These are phyloP conservation scores for Leccinum griseonigrum DNA, from an alignment of 1,284 basidiomycete species.

Conservation along the genomic window DNA sequence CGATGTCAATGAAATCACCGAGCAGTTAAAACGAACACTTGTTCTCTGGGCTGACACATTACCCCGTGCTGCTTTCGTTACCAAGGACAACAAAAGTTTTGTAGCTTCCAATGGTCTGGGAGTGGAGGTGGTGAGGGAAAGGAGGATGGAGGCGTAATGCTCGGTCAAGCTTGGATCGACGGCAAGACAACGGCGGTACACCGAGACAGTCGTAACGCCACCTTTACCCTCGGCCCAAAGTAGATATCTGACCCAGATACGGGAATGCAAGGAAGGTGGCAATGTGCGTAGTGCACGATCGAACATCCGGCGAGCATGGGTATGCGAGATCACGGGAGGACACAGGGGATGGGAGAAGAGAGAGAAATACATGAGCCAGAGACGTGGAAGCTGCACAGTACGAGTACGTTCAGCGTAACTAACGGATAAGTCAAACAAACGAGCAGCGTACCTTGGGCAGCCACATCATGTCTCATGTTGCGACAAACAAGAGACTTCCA, in stretches of 20 bases:
- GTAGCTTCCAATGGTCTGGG: slow-evolving; percentile 92
- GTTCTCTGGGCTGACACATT: slow-evolving; percentile 86
- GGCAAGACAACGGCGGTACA: slow-evolving; percentile 89
- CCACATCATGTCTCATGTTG: slow-evolving; percentile 93
- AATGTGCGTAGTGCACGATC: slow-evolving; percentile 94
- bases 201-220: slow-evolving; percentile 78
- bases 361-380: slow-evolving; percentile 93
- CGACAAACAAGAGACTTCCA: slow-evolving; percentile 81
- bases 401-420: slow-evolving; percentile 9
- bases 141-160: slow-evolving; percentile 76
- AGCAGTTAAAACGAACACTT: slow-evolving; percentile 96
- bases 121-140: slow-evolving; percentile 60
- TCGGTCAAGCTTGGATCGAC: slow-evolving; percentile 87
- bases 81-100: slow-evolving; percentile 84
- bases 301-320: slow-evolving; percentile 91
- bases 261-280: slow-evolving; percentile 88
- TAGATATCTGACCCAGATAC: slow-evolving; percentile 95
- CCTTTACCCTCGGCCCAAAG: slow-evolving; percentile 88
- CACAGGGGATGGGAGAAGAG: slow-evolving; percentile 90
- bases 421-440: slow-evolving; percentile 1
- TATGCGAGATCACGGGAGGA: slow-evolving; percentile 80
- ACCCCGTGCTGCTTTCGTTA: slow-evolving; percentile 80
- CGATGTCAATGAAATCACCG: slow-evolving; percentile 90
- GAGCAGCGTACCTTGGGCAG: slow-evolving; percentile 70
- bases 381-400: slow-evolving; percentile 71